Base-by-base conservation (phyloP, 768 basidiomycete genomes). In the Termitomyces sp. region DNA sequence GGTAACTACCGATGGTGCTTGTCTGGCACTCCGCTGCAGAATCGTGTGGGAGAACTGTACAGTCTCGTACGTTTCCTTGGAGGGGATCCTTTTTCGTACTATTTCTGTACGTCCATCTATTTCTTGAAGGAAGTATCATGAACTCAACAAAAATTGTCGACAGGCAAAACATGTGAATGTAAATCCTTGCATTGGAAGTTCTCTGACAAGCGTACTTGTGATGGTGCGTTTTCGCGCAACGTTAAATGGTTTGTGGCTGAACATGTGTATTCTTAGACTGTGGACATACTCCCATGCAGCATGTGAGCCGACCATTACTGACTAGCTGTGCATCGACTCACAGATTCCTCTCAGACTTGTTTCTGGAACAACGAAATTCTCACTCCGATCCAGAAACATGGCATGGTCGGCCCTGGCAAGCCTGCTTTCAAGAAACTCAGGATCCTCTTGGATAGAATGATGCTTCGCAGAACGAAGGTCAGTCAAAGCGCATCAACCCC, bases 1-100 rank as follows among this genome's bases (percentile, higher is more conserved):
- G 85, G 89, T 58, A 84, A 84, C 53, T 93, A 85, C 66, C 87
- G 86, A 62, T 99, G 97, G 97, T 99, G 97, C 75, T 79, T 99
- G 33, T 97, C 95, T 36, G 96, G 96, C 6, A 98, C 96, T 7
- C 96, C 96, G 0, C 78, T 99, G 9, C 96, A 99, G 73, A 98
- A 98, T 70, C 89, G 97, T 65, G 97, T 99, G n/a, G 97, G 97
- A 65, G 97, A 99, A 72, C 76, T 99, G 54, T 99, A 99, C 77
- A 97, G 95, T 72, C 83, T 97, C 45, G 85, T 98, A 49, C 81
- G 92, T 63, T 97, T 98, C 78, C 74, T 96, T 55, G 94, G 94
- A n/a, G 92, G 92, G 33, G 92, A 95, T 72, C 94, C 93, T 0
- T 95, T 93, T 71, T 88, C 93, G 3, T 91, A 84, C 74, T 96